Conservation (phyloP, 1,284 basidiomycete species). For the Spongispora temasekensis region DNA sequence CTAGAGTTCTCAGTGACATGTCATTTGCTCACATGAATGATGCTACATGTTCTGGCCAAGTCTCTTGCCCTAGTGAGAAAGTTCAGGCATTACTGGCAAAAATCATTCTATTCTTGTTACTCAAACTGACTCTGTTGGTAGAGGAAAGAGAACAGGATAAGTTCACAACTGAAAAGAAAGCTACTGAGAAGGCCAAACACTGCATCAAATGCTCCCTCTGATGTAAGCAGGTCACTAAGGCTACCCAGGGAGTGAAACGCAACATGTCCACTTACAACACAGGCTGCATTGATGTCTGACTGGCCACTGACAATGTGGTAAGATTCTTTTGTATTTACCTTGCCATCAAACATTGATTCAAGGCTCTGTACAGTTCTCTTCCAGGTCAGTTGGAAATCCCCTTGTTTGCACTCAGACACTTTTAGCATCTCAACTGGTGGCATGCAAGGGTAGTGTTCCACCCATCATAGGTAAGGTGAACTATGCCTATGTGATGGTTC, state of each 20-base stretch:
- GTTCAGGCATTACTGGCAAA: background rate
- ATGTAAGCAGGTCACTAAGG: background rate
- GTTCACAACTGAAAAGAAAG: background rate
- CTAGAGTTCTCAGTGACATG: background rate
- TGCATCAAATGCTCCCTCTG: background rate
- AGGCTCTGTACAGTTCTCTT: background rate
- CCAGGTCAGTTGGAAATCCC: background rate
- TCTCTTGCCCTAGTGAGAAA: background rate
- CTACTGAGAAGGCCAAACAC: background rate
- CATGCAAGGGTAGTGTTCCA: background rate
- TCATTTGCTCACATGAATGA: background rate
- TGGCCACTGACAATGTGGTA: background rate
- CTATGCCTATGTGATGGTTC: background rate
- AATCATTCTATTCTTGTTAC: background rate
- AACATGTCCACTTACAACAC: background rate
- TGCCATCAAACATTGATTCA: background rate
- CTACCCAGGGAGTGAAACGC: background rate
- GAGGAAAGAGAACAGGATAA: background rate
- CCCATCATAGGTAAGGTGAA: background rate
- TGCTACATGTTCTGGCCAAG: background rate
- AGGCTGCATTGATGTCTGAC: background rate
- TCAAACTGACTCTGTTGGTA: background rate
- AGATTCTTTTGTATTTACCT: background rate
- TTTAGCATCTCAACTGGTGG: background rate
- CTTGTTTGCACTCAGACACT: background rate